These are phyloP conservation scores for Gossypium sturtianum DNA, from an alignment of 345 rosid genomes.

Conservation along the genomic window DNA sequence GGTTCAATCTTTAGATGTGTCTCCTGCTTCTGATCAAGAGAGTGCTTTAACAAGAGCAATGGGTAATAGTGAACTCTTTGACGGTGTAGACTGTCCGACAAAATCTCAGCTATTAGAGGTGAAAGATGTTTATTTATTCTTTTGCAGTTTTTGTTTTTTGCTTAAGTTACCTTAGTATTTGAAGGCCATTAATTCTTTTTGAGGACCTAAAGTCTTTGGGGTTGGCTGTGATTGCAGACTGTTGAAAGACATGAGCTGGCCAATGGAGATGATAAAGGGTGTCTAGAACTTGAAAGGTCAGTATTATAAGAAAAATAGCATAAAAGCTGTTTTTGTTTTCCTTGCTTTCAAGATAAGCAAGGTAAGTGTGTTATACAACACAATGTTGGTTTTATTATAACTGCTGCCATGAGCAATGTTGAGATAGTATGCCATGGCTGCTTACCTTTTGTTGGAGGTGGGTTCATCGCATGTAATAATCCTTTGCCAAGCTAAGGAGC, in stretches of 20 bases:
- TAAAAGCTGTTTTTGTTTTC: neutral
- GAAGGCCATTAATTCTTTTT: neutral
- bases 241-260: neutral
- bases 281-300: conserved; percentile 25
- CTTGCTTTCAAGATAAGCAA: no score
- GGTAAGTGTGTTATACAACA: neutral
- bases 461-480: neutral
- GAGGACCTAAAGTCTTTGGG: conserved; percentile 8
- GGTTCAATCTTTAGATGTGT: conserved; percentile 12
- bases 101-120: conserved; percentile 23
- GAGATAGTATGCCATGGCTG: neutral
- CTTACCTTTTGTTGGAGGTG: neutral
- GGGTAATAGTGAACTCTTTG: conserved; percentile 27
- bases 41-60: conserved; percentile 22
- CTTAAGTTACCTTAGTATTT: neutral
- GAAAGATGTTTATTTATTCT: neutral
- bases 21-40: conserved; percentile 24
- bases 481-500: neutral
- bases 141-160: neutral
- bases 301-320: neutral
- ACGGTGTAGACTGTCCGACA: conserved; percentile 15
- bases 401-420: neutral
- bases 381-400: neutral
- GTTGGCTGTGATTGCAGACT: conserved; percentile 20
- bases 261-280: conserved; percentile 4